Evolutionary conservation across 768 basidiomycete species (phyloP).

Genomic region (Mycena crocata): DNA sequence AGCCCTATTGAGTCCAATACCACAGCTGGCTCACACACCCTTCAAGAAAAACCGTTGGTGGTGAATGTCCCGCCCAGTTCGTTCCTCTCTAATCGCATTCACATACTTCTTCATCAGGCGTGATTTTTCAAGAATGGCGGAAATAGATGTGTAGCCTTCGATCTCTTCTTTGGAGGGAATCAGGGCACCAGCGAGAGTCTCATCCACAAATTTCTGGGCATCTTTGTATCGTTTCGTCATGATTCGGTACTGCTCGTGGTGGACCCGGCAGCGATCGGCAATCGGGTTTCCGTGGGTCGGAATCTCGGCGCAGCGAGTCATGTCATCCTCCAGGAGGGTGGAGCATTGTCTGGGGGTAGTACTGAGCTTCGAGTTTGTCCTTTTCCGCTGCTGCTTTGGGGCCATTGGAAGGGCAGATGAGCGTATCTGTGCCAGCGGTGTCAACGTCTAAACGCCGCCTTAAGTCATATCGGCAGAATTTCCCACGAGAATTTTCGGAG

Average conservation of each 20-base stretch:
- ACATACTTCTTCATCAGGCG: slow-evolving; percentile 42
- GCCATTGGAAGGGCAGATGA: too few relatives aligned
- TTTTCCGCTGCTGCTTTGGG: neutral
- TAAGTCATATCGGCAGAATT: too few relatives aligned
- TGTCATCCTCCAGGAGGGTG: slow-evolving; percentile 36
- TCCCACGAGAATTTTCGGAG: too few relatives aligned
- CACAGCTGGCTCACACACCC: slow-evolving; percentile 28
- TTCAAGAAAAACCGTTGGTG: slow-evolving; percentile 46
- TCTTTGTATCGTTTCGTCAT: slow-evolving; percentile 42
- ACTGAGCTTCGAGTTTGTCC: neutral
- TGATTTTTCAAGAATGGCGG: slow-evolving; percentile 32
- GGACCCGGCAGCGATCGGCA: slow-evolving; percentile 38
- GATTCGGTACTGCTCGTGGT: slow-evolving; percentile 40
- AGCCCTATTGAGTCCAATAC: neutral
- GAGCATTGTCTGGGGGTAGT: neutral
- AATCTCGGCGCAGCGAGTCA: slow-evolving; percentile 36
- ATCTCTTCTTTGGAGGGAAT: slow-evolving; percentile 38
- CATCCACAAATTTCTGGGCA: slow-evolving; percentile 41
- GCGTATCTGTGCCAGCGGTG: too few relatives aligned
- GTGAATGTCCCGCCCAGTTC: slow-evolving; percentile 45
- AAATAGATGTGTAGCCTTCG: slow-evolving; percentile 24
- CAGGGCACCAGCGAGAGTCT: slow-evolving; percentile 14
- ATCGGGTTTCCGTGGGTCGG: slow-evolving; percentile 36
- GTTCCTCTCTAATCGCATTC: slow-evolving; percentile 46
- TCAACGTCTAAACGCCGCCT: too few relatives aligned